A percentile compares a stretch with the other conserved stretches of the same genome.
Conservation (phyloP, 495 filamentous ascomycete genomes). For the Filosporella fistucella region DNA sequence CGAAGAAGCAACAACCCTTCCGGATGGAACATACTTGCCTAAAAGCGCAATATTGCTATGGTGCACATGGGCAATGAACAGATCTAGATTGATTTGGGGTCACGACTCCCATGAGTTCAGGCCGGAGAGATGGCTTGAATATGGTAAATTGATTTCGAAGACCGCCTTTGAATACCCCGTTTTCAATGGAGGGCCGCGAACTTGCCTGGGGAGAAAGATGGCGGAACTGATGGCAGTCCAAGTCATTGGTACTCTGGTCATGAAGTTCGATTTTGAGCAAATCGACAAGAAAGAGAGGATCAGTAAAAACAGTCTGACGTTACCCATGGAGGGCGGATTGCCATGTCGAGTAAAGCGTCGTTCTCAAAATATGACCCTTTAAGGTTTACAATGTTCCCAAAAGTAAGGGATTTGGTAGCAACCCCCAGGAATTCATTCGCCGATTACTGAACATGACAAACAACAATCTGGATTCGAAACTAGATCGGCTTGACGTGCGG, state of each 20-base stretch:
- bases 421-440: no score
- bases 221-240: conserved; percentile 50
- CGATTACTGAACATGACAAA: no score
- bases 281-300: conserved; percentile 37
- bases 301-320: conserved; percentile 52
- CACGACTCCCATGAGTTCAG: conserved; percentile 44
- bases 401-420: no score
- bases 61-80: conserved; percentile 58
- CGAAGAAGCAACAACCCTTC: conserved; percentile 42
- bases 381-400: no score
- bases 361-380: no score
- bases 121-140: conserved; percentile 47
- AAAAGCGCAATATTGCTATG: conserved; percentile 46
- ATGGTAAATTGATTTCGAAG: conserved; percentile 35
- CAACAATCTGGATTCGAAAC: no score
- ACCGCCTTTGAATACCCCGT: conserved; percentile 53
- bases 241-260: conserved; percentile 43
- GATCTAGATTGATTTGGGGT: conserved; percentile 50
- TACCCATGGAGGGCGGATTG: conserved; percentile 57
- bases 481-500: no score
- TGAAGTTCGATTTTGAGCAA: conserved; percentile 42
- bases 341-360: conserved; percentile 28
- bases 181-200: conserved; percentile 54
- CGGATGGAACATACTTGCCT: conserved; percentile 54
- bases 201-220: conserved; percentile 56